A percentile compares a stretch with the other conserved stretches of the same genome.
These are phyloP conservation scores for Pseudogymnoascus sp. DNA, from an alignment of 2,329 filamentous ascomycete genomes.

Conservation along the genomic window DNA sequence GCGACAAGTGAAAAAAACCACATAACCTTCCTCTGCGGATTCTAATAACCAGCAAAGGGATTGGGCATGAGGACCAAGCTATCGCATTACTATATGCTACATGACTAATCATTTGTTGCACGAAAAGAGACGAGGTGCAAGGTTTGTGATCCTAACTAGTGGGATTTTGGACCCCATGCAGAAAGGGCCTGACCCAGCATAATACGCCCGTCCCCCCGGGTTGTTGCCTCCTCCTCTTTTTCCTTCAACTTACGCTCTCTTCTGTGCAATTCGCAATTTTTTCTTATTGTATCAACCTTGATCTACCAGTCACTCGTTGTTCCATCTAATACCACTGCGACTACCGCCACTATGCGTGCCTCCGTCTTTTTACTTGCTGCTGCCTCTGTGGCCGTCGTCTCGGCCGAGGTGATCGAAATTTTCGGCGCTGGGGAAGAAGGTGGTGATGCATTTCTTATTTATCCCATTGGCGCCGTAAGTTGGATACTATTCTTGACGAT, in stretches of 20 bases:
- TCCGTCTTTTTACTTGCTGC: conserved; percentile 1
- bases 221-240: not conserved
- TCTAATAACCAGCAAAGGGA: not conserved
- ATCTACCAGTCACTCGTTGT: not conserved
- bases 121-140: not conserved
- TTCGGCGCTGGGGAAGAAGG: not conserved
- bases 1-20: not conserved
- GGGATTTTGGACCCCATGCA: not conserved
- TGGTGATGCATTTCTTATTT: not conserved
- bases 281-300: not conserved
- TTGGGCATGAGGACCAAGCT: not conserved
- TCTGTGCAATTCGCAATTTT: not conserved
- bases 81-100: not conserved
- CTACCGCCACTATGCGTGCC: conserved; percentile 1
- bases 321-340: not conserved
- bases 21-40: not conserved
- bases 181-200: not conserved
- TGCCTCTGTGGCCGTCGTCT: not conserved
- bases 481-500: not conserved
- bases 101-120: not conserved
- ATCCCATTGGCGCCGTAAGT: not conserved
- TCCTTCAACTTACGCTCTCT: not conserved
- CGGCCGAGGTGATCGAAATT: not conserved
- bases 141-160: not conserved
- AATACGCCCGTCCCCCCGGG: not conserved